Evolutionary conservation across 2,329 filamentous ascomycete species (phyloP), one percentile per base, ranked within the genome.

Genomic region (Onygenales sp.): DNA sequence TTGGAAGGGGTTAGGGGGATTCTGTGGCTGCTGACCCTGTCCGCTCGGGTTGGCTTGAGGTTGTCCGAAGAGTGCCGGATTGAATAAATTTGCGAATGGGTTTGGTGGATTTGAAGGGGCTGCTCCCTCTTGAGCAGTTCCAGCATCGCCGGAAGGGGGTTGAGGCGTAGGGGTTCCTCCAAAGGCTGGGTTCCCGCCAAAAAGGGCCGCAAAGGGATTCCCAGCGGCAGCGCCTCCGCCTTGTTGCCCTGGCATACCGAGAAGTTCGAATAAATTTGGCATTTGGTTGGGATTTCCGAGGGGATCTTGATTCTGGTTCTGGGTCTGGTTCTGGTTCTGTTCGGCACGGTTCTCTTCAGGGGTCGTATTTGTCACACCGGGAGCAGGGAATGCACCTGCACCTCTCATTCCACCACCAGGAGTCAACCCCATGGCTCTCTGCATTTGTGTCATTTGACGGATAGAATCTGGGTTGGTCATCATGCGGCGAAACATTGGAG

Each of bases 381-480:
- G 93, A 49, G 92, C 92, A 10, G 93, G 91, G 67, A 98, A 97
- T 43, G 65, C 62, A 42, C 72, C 74, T 54, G 70, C 74, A 52
- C 71, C 76, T 49, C 74, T 75, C 52, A 66, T 69, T 52, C 77
- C 80, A 44, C 75, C 78, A 72, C 85, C 77, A 31, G 68, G 67
- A 48, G 72, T 72, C 8, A 63, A 52, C 6, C 74, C 74, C 74
- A 84, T 81, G 54, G 72, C 70, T 55, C 87, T 79, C 66, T 91
- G 86, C 83, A 97, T 86, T 57, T 88, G 83, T 63, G 88, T 82
- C 62, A 91, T 88, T 67, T 87, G 84, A 54, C 89, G 79, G 59
- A 98, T 81, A 62, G 89, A 83, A 44, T 89, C 82, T 3, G 93
- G 93, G 65, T 94, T 90, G 57, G 89, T 92, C 79, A 98, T 85